These are phyloP conservation scores for Phytophthora rubi DNA, from an alignment of 352 stramenopile species.

Conservation along the genomic window DNA sequence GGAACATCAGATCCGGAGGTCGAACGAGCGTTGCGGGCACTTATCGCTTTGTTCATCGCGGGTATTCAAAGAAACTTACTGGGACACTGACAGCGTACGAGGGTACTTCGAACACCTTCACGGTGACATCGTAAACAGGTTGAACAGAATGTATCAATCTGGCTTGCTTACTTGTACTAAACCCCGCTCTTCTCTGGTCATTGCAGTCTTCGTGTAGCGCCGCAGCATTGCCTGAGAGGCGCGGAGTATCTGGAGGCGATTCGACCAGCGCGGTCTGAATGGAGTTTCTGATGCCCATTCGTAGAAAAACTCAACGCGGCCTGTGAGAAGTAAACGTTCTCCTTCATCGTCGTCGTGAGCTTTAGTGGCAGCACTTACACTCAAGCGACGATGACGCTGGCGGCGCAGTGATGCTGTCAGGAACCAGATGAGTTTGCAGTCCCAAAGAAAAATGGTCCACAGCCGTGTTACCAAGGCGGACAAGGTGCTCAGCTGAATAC, in stretches of 20 bases:
- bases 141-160: background rate
- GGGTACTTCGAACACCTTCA: conserved; percentile 41
- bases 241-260: conserved; percentile 9
- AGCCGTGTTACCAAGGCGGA: conserved; percentile 28
- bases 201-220: background rate
- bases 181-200: background rate
- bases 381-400: conserved; percentile 16
- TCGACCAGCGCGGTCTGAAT: conserved; percentile 4
- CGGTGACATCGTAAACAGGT: conserved; percentile 14
- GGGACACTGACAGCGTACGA: conserved; percentile 40
- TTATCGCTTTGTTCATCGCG: conserved; percentile 54
- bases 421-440: conserved; percentile 35
- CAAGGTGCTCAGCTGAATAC: conserved; percentile 16
- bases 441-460: conserved; percentile 38
- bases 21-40: conserved; percentile 36
- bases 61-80: conserved; percentile 45
- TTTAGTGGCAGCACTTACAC: conserved; percentile 2
- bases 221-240: conserved; percentile 4
- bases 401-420: conserved; percentile 19
- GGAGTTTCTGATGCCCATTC: conserved; percentile 22
- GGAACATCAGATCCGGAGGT: conserved; percentile 42
- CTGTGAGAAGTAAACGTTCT: conserved; percentile 29
- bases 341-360: conserved; percentile 23
- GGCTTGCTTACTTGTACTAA: background rate
- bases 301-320: conserved; percentile 38